Base-by-base conservation (phyloP, 148 eudicot genomes). In the Heliosperma pusillum region DNA sequence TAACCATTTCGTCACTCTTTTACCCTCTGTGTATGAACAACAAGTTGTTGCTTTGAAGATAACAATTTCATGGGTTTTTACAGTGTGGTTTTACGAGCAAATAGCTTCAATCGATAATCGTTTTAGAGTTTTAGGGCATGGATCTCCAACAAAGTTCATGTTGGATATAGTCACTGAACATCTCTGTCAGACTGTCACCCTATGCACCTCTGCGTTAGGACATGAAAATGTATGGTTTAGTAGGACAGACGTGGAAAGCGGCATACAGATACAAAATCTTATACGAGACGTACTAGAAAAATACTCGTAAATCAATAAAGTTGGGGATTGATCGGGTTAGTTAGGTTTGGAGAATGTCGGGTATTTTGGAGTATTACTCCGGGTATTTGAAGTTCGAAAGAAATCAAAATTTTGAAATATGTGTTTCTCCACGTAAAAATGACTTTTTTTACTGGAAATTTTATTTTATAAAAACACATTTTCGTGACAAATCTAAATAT, bases 101-200 rank as follows among this genome's bases (percentile, higher is more conserved):
- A 81, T 59, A 20, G 96, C 92, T 86, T 88, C 90, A 9, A 88
- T 86, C 9, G 85, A 80, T 25, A 90, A 79, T 71, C 77, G 82
- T 84, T 90, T 90, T 58, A 88, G 75, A 63, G 73, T 76, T 4
- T 84, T 79, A 3, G 86, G 92, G 52, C 96, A 90, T 25, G 96
- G 96, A 74, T 88, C 92, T 52, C 75, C 81, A 24, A 84, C 88
- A 69, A 90, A 88, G 67, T 72, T 82, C 19, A 47, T 27, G 76
- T 88, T 87, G 19, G 89, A 76, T 61, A 85, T 78, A 24, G 78
- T 61, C 45, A 88, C 81, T 57, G 82, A 71, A 79, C 96, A 90
- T 56, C 79, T 83, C 58, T 83, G 75, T n/a, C n/a, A n/a, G n/a
- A n/a, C n/a, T n/a, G n/a, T 19, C 66, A 57, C 27, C 96, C 96